These are phyloP conservation scores for Aspergillus phoenicis DNA, from an alignment of 2,329 filamentous ascomycete genomes.

Conservation along the genomic window DNA sequence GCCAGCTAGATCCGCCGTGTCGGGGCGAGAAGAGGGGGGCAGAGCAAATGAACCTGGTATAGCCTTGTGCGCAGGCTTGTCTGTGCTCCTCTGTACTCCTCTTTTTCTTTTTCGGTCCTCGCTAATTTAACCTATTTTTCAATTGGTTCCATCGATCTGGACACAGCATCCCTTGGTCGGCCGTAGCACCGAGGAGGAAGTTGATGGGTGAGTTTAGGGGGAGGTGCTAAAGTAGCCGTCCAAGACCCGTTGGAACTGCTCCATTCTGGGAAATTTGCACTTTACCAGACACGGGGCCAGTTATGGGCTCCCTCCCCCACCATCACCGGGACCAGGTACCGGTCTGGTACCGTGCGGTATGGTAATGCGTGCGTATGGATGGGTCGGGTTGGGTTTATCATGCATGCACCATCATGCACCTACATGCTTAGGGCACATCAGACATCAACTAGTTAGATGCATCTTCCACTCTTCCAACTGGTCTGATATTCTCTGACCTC, in stretches of 20 bases:
- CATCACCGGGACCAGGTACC: neutral
- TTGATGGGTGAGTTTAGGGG: neutral
- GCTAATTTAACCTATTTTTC: constrained; percentile 1
- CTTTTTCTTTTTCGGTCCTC: constrained; percentile 5
- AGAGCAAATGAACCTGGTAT: constrained; percentile 12
- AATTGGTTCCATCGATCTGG: constrained; percentile 17
- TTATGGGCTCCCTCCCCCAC: neutral
- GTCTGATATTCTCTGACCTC: constrained; percentile 6
- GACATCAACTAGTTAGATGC: neutral
- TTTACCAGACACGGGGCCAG: neutral
- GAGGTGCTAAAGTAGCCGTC: neutral
- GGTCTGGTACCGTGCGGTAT: neutral
- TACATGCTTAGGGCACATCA: constrained; percentile 4
- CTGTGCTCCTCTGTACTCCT: constrained; percentile 12
- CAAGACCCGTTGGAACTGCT: constrained; percentile 3
- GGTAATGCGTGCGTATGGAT: neutral
- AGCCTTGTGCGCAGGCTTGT: constrained; percentile 18
- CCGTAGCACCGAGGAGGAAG: constrained; percentile 5
- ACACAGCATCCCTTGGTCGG: constrained; percentile 2
- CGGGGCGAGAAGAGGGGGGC: constrained; percentile 10
- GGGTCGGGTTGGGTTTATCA: neutral
- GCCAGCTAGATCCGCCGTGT: constrained; percentile 17
- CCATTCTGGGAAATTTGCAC: constrained; percentile 10
- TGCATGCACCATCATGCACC: neutral
- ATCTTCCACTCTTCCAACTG: neutral